Evolutionary conservation across 1,139 yeast species (phyloP).

Genomic region (Candida albicans): DNA sequence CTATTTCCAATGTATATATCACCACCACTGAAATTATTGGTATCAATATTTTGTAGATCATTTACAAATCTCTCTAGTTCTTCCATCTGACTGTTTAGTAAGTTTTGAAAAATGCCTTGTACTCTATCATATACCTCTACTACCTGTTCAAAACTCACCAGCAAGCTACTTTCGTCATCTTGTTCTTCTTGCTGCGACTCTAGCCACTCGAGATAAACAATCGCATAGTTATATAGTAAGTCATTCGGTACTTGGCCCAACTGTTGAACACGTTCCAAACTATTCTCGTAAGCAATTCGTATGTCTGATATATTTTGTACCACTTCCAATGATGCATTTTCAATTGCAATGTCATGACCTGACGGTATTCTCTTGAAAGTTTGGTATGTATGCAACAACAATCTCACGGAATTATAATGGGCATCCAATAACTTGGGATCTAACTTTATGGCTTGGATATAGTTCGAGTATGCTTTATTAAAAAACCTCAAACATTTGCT

Average conservation of each 20-base stretch:
- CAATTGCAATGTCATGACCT: slow-evolving; percentile 24
- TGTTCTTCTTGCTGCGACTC: slow-evolving; percentile 33
- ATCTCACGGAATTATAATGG: slow-evolving; percentile 49
- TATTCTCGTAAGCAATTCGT: slow-evolving; percentile 12
- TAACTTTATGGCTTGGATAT: slow-evolving; percentile 29
- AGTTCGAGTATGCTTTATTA: slow-evolving; percentile 45
- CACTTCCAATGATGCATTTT: neutral
- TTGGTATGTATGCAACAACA: slow-evolving; percentile 49
- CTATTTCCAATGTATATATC: slow-evolving; percentile 1
- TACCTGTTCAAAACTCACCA: slow-evolving; percentile 16
- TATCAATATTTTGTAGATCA: slow-evolving; percentile 23
- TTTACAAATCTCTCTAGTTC: slow-evolving; percentile 28
- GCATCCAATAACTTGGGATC: slow-evolving; percentile 30
- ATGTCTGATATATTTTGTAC: slow-evolving; percentile 34
- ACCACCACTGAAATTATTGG: neutral
- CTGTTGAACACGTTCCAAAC: neutral
- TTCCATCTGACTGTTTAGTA: slow-evolving; percentile 23
- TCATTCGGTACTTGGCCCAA: slow-evolving; percentile 30
- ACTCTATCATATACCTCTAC: slow-evolving; percentile 21
- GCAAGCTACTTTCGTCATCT: neutral
- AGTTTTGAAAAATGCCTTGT: slow-evolving; percentile 17
- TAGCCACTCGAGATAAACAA: slow-evolving; percentile 48
- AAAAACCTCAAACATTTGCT: slow-evolving; percentile 54
- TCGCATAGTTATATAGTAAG: slow-evolving; percentile 45
- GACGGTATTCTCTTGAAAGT: slow-evolving; percentile 1